Evolutionary conservation across 2,329 filamentous ascomycete species (phyloP), one percentile per base, ranked within the genome.

Genomic region (Ascochyta viciae-villosae): DNA sequence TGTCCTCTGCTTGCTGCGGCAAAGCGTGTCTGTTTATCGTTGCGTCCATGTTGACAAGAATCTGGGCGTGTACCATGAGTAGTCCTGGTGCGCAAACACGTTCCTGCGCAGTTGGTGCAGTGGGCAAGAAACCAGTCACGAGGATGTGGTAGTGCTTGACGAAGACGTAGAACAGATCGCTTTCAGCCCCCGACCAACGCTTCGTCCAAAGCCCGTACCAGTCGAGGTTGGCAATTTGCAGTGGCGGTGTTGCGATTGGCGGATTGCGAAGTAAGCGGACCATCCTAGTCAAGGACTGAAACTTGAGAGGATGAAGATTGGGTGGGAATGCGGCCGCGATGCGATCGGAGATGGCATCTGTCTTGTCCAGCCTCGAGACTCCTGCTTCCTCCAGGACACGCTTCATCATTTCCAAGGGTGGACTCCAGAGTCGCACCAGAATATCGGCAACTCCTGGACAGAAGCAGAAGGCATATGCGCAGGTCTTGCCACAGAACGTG

Each of bases 391-490:
- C 84, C 8, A 91, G 82, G 1, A 91, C 84, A 23, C 91, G 87
- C 60, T 89, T 86, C 68, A 96, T 82, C 38, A 87, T 79, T 54
- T 88, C 87, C 3, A 88, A 79, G 2, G 87, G 85, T 19, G 91
- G 81, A 34, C 85, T 86, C 92, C 93, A 96, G 5, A 96, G 79
- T 15, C 92, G 86, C 24, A 94, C 85, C 44, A 96, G 81, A 46
- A 96, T 85, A 68, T 96, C 92, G 7, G 91, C 89, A 50, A 96
- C 85, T 4, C 91, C 91, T 0, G 92, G 91, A 26, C 91, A 93
- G 68, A 96, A 97, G 77, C 94, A 95, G 76, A 96, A 96, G 27
- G 91, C 92, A 74, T 96, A 96, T 2, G 93, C 92, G 69, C 90
- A 94, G 4, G 92, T 91, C 76, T 95, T 96, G 57, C 91, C 93